phyloP scores from a whole-genome alignment of 1,284 basidiomycete species.

The Sparassis latifolia region DNA sequence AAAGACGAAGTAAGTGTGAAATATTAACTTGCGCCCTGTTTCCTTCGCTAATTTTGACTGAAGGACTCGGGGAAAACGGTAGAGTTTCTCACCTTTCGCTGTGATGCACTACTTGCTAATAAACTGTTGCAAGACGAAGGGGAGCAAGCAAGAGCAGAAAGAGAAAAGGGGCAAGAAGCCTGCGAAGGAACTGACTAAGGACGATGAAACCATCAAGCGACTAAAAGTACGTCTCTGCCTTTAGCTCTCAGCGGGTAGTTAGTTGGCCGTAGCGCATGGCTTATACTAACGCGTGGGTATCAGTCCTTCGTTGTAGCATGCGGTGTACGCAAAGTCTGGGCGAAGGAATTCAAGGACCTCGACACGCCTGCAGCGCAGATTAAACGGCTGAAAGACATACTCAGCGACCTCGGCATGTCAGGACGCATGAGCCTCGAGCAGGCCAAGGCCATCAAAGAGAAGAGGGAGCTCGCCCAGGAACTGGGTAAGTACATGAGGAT shows the following conservation, averaged over 20 bases:
- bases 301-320: slow-evolving; percentile 71
- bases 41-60: no score
- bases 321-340: slow-evolving; percentile 79
- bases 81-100: no score
- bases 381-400: slow-evolving; percentile 53
- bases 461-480: slow-evolving; percentile 73
- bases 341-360: slow-evolving; percentile 63
- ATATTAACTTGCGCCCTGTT: no score
- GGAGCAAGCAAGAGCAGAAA: slow-evolving; percentile 12
- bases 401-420: slow-evolving; percentile 73
- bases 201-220: slow-evolving; percentile 30
- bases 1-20: slow-evolving; percentile 3
- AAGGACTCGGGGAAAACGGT: no score
- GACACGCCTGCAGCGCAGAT: slow-evolving; percentile 61
- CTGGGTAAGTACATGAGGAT: slow-evolving; percentile 45
- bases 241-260: no score
- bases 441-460: slow-evolving; percentile 65
- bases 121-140: no score
- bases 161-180: slow-evolving; percentile 21
- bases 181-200: slow-evolving; percentile 23
- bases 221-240: slow-evolving; percentile 23
- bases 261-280: neutral
- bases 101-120: no score
- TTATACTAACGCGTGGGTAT: neutral
- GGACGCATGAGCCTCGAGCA: slow-evolving; percentile 74